Percentiles rank a stretch among this genome's conserved stretches.
These are phyloP conservation scores for Dictyostelium capitatum DNA, from an alignment of 78 protist genomes.

Conservation along the genomic window DNA sequence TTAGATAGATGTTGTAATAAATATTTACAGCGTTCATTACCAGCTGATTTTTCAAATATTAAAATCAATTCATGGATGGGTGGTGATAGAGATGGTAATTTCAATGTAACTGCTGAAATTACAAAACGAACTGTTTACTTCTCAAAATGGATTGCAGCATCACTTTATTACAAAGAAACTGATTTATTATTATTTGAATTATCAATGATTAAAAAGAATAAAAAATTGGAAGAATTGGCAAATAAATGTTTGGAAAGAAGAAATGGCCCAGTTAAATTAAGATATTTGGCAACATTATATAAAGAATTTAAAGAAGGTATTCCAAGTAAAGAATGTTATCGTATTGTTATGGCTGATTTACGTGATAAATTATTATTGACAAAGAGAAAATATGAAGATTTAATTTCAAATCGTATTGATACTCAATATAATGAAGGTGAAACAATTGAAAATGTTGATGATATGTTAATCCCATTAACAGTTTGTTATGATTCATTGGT, in stretches of 20 bases:
- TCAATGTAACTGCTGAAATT: constrained; percentile 81
- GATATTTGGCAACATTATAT: constrained; percentile 34
- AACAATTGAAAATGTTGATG: constrained; percentile 13
- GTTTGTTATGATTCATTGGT: constrained; percentile 77
- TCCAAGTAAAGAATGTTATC: constrained; percentile 86
- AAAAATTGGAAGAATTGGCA: constrained; percentile 27
- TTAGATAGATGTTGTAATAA: constrained; percentile 38
- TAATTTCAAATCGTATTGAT: constrained; percentile 38
- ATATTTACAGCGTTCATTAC: constrained; percentile 40
- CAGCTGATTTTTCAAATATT: constrained; percentile 61
- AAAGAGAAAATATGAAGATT: constrained; percentile 69
- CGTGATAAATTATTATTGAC: constrained; percentile 82
- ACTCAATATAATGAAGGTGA: not conserved
- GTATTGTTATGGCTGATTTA: constrained; percentile 61
- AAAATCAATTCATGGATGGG: constrained; percentile 87
- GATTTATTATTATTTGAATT: constrained; percentile 85
- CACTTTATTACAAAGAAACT: constrained; percentile 65
- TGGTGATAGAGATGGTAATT: constrained; percentile 94
- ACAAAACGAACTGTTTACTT: constrained; percentile 53
- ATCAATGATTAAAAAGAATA: constrained; percentile 52
- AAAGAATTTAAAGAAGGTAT: constrained; percentile 81
- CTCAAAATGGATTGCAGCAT: constrained; percentile 66
- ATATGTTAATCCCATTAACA: constrained; percentile 71
- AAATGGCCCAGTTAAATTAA: not conserved
- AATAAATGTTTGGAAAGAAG: constrained; percentile 23